phyloP scores from a whole-genome alignment of 1,284 basidiomycete species.

The Neonothopanus nambi region DNA sequence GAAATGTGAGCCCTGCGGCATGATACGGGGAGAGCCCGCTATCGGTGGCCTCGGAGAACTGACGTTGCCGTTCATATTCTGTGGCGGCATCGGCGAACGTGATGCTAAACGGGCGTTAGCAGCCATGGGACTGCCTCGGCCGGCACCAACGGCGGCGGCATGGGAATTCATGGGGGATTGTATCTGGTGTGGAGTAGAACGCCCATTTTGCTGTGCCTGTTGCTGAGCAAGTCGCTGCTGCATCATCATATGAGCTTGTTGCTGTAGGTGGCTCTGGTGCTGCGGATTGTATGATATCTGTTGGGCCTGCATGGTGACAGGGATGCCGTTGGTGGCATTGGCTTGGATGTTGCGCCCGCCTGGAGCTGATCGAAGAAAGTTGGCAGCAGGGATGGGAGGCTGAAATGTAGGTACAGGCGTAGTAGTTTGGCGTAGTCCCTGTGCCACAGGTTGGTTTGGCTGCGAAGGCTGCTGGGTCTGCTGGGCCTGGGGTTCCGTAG shows the following conservation, averaged over 20 bases:
- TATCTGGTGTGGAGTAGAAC: conserved; percentile 10
- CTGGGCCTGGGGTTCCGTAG: conserved; percentile 11
- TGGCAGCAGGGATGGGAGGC: conserved; percentile 21
- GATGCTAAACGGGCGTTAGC: conserved; percentile 20
- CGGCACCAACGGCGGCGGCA: not conserved
- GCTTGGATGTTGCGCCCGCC: conserved; percentile 16
- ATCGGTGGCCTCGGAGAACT: not conserved
- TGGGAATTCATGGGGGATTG: conserved; percentile 8
- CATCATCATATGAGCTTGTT: not conserved
- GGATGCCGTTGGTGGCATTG: conserved; percentile 14
- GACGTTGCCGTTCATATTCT: conserved; percentile 10
- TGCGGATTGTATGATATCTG: not conserved
- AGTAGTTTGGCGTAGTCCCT: conserved; percentile 10
- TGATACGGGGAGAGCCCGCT: not conserved
- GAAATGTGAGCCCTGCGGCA: not conserved
- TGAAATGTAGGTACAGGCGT: conserved; percentile 21
- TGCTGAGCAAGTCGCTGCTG: conserved; percentile 16
- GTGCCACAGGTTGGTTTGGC: too few species aligned
- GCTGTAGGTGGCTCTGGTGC: too few species aligned
- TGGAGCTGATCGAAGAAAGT: conserved; percentile 27
- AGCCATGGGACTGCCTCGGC: conserved; percentile 26
- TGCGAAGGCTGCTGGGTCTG: conserved; percentile 20
- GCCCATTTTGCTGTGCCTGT: conserved; percentile 21
- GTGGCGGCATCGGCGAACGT: conserved; percentile 30
- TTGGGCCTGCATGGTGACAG: conserved; percentile 3